Base-by-base conservation (phyloP, 2,329 filamentous ascomycete genomes). In the Alternaria longipes region DNA sequence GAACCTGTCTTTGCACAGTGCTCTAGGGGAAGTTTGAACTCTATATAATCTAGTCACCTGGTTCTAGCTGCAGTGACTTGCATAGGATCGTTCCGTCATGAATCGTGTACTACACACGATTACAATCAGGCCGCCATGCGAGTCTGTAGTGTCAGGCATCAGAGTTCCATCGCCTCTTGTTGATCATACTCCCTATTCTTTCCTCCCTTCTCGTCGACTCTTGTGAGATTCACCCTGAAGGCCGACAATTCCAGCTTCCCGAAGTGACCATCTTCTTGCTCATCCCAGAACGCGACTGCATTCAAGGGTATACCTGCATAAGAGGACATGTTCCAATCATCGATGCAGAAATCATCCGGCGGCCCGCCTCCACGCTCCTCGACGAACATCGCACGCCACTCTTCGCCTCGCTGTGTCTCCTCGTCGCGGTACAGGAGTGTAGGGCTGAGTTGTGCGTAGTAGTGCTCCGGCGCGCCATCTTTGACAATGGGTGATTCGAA, bases 231-330 rank as follows among this genome's bases (percentile, higher is more conserved):
- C 2, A 71, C 68, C 28, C 74, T 63, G 45, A 79, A 80, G 3
- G 69, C 78, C 18, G 73, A 66, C 8, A 79, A 59, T 54, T 80
- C 76, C 4, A 80, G 46, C 18, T 53, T 69, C 3, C 69, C 59
- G n/a, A 72, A 68, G 3, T 40, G 32, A 0, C 57, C 63, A 8
- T 57, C 59, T 11, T 70, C 62, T 1, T 54, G 63, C 24, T 63
- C 38, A 22, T 70, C 64, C 78, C 79, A 80, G 50, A 81, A 79
- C 0, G 78, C 71, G 5, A 75, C 24, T 51, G 79, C 77, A 26
- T 78, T 79, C 11, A 79, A 36, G 0, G 75, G 72, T 16, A 73
- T 54, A 2, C 70, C 74, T 3, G 67, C 79, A 62, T 81, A 81
- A 20, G 67, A 66, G 3, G 67, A 40, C 3, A 58, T 60, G 20